Evolutionary conservation across 106 monocot genomes (phyloP), one percentile per base, ranked within the genome.

Genomic region (Apostasia ramifera): DNA sequence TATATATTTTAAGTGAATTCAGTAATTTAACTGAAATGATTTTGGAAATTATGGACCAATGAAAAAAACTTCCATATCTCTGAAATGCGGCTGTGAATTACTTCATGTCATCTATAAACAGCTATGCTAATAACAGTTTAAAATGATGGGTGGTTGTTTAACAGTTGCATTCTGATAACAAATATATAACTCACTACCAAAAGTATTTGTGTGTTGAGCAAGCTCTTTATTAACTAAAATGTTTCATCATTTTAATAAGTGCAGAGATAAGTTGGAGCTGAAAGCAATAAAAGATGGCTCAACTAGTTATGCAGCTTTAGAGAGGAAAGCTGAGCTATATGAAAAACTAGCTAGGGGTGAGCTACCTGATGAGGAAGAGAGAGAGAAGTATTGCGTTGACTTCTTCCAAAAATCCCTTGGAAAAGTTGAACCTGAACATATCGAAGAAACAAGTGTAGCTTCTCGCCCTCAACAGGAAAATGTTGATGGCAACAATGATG

Each of bases 261-360:
- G 11, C 76, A 95, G 95, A 60, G 95, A 95, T 74, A 95, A 95
- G 84, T 50, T 92, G 66, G 95, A 95, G 84, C 71, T 95, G 70
- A 95, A 95, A 77, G 91, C 89, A 43, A 59, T 74, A 58, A 84
- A 74, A 48, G 88, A 95, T 79, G 95, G 95, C n/a, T 84, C 89
- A 41, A 82, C 66, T 59, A 89, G 92, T 63, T 92, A 97, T 67
- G 82, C 89, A 63, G 95, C 92, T 57, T 77, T 97, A 71, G 92
- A 97, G 60, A 97, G 66, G 76, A 97, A 97, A 59, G 95, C 92
- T 1, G 89, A 86, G 51, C 41, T 97, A 11, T 97, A 97, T 78
- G 95, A 97, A 53, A 97, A 97, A 70, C 66, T 97, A 57, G 75
- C 80, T 26, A 84, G 86, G 71, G 95, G 95, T 3, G 89, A 97